Conservation (phyloP, 768 basidiomycete genomes). For the Hygrophorus russula region DNA sequence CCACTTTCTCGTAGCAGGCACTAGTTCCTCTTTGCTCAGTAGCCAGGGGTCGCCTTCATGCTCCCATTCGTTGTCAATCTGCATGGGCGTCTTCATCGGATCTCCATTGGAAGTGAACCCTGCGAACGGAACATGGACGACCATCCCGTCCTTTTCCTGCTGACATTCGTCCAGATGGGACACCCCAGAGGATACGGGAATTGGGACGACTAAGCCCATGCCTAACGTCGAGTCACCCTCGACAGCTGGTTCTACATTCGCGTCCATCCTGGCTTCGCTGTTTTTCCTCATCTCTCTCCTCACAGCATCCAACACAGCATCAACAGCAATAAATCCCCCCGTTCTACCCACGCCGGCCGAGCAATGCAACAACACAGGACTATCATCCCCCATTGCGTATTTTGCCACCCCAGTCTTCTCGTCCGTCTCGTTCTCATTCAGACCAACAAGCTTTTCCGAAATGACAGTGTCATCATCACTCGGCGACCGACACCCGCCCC, state of each 20-base stretch:
- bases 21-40: neutral
- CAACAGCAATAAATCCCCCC: slow-evolving; percentile 86
- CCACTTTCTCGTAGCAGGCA: slow-evolving; percentile 30
- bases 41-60: neutral
- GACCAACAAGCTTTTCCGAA: slow-evolving; percentile 1
- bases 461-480: neutral
- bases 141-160: slow-evolving; percentile 6
- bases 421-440: slow-evolving; percentile 33
- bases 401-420: slow-evolving; percentile 42
- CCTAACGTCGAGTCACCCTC: neutral
- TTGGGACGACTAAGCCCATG: slow-evolving; percentile 5
- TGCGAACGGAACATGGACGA: slow-evolving; percentile 20
- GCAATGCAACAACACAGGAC: slow-evolving; percentile 76
- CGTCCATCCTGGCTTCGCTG: slow-evolving; percentile 8
- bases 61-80: slow-evolving; percentile 5
- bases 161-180: neutral
- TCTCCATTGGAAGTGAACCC: slow-evolving; percentile 6
- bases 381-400: slow-evolving; percentile 34
- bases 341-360: slow-evolving; percentile 94
- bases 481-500: slow-evolving; percentile 7
- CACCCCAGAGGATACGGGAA: slow-evolving; percentile 4
- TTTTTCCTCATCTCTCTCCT: slow-evolving; percentile 39
- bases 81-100: slow-evolving; percentile 2
- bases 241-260: slow-evolving; percentile 7
- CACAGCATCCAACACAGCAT: slow-evolving; percentile 73